Evolutionary conservation across 192 early-diverging fungal species (phyloP), one percentile per base, ranked within the genome.

Genomic region (Jimgerdemannia flammicorona): DNA sequence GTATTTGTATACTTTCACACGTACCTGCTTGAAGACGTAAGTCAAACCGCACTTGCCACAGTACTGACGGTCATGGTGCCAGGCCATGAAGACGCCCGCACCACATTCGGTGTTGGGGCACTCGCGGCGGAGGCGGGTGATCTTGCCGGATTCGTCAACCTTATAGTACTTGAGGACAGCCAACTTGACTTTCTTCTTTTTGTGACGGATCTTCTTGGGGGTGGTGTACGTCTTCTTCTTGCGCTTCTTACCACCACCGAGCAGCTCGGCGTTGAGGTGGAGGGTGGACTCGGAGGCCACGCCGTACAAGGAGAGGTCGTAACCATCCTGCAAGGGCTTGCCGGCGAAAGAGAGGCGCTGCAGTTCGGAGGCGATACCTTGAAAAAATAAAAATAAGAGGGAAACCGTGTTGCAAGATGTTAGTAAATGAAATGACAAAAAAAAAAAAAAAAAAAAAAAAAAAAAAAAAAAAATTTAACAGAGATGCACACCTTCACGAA

Each of bases 161-260:
- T 99, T 97, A 92, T 98, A 99, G 93, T 91, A 98, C 92, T 98
- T 97, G 84, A 99, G 91, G 78, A 98, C 94, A 44, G 97, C 95
- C 80, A 99, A 88, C 91, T 99, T 99, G 84, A 98, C 96, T 91
- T 98, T 98, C 92, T 95, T 96, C 84, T 91, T 89, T 95, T 98
- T 98, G 91, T 99, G 96, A 84, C 95, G 93, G 81, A 96, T 96
- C 92, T 98, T 98, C 95, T 99, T 98, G 87, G 98, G 98, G 74
- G 98, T 99, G 79, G 97, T 99, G 92, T 99, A 98, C 75, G 91
- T 94, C 97, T 99, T 99, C 96, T 99, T 99, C 93, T 98, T 99
- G 78, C 95, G 91, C 93, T 99, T 98, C 94, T 99, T 98, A 86
- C 85, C 96, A 89, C 93, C 93, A 91, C 92, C 93, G 73, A 90